phyloP scores from a whole-genome alignment of 1,139 yeast species.

The Candida anutae region DNA sequence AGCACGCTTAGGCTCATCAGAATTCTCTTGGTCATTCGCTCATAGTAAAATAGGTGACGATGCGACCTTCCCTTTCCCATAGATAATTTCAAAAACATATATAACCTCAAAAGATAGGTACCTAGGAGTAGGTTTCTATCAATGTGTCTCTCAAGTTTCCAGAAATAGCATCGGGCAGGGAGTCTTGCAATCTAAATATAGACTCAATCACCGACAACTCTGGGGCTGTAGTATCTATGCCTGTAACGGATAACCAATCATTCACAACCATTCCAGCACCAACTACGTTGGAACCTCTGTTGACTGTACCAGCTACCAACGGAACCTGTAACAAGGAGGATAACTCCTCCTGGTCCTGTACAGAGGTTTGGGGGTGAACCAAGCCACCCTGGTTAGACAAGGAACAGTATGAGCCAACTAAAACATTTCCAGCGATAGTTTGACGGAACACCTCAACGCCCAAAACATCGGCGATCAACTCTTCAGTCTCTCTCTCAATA shows the following conservation, averaged over 20 bases:
- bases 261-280: slow-evolving; percentile 99
- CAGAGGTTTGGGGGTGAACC: slow-evolving; percentile 95
- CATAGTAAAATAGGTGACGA: no score
- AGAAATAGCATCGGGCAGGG: slow-evolving; percentile 76
- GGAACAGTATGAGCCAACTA: slow-evolving; percentile 94
- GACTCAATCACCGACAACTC: slow-evolving; percentile 95
- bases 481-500: slow-evolving; percentile 98
- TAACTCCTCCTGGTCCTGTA: slow-evolving; percentile 97
- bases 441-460: slow-evolving; percentile 99
- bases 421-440: slow-evolving; percentile 95
- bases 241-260: slow-evolving; percentile 97
- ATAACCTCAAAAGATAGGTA: no score
- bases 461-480: slow-evolving; percentile 94
- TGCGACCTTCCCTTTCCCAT: no score
- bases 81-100: no score
- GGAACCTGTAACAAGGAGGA: slow-evolving; percentile 95
- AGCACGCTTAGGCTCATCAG: no score
- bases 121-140: slow-evolving; percentile 66
- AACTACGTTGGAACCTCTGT: slow-evolving; percentile 94
- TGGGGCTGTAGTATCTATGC: slow-evolving; percentile 97
- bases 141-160: slow-evolving; percentile 84
- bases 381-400: slow-evolving; percentile 96
- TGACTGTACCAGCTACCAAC: slow-evolving; percentile 95
- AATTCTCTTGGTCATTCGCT: no score
- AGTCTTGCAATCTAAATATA: slow-evolving; percentile 87